Conservation (phyloP, 2,329 filamentous ascomycete species). For the Talaromyces pinophilus region DNA sequence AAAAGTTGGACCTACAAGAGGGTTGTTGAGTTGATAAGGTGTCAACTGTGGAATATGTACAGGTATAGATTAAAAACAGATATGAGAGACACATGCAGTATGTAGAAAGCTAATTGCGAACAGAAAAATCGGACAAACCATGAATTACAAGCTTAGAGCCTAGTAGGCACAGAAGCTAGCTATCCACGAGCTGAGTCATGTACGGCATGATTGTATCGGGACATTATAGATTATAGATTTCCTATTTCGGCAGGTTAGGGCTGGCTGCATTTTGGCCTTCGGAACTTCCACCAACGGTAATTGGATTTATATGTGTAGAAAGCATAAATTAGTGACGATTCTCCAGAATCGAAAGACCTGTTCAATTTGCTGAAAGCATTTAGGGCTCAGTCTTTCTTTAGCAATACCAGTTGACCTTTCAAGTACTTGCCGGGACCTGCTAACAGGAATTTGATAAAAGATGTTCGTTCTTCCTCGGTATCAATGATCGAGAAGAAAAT, state of each 20-base stretch:
- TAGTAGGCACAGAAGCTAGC: neutral
- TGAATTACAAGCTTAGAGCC: neutral
- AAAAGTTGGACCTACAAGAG: neutral
- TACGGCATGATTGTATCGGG: neutral
- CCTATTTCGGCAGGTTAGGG: neutral
- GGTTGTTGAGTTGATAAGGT: neutral
- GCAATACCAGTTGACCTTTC: too few relatives aligned
- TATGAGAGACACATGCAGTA: neutral
- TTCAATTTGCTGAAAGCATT: neutral
- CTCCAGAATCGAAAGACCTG: too few relatives aligned
- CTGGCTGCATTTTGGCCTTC: neutral
- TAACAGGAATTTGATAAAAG: neutral
- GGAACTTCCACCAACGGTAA: too few relatives aligned
- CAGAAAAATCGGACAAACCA: neutral
- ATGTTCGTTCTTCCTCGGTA: neutral
- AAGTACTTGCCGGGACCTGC: neutral
- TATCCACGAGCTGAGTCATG: too few relatives aligned
- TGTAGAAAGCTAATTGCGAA: neutral
- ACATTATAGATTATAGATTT: neutral
- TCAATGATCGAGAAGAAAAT: neutral
- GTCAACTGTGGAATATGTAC: neutral
- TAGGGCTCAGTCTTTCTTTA: neutral
- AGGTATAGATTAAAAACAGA: neutral
- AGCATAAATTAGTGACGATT: too few relatives aligned
- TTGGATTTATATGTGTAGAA: too few relatives aligned